A percentile compares a stretch with the other conserved stretches of the same genome.
Evolutionary conservation across 2,329 filamentous ascomycete species (phyloP).

Genomic region (Neofusicoccum cordaticola): DNA sequence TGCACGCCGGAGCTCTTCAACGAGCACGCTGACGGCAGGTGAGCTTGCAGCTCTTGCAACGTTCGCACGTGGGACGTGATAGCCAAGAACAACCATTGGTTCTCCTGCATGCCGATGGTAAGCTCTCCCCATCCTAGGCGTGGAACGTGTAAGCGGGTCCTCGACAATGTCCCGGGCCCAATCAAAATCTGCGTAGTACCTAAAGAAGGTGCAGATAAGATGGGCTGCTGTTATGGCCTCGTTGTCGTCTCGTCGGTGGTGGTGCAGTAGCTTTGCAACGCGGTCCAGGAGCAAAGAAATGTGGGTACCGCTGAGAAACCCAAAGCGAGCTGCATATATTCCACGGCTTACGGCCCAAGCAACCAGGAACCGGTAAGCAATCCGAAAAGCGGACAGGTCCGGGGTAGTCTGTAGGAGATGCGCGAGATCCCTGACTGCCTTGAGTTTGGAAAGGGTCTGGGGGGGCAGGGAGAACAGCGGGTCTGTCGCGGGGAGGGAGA

Average conservation of each 20-base stretch:
- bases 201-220: constrained; percentile 60
- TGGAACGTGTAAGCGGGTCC: constrained; percentile 56
- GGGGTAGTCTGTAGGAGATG: constrained; percentile 61
- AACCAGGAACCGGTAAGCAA: constrained; percentile 60
- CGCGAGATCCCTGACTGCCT: constrained; percentile 60
- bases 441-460: constrained; percentile 59
- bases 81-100: constrained; percentile 62
- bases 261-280: constrained; percentile 55
- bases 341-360: constrained; percentile 62
- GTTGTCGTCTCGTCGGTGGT: constrained; percentile 24
- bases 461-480: constrained; percentile 56
- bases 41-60: constrained; percentile 54
- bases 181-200: constrained; percentile 60
- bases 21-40: constrained; percentile 52
- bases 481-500: constrained; percentile 49
- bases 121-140: constrained; percentile 25
- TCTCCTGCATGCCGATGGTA: constrained; percentile 59
- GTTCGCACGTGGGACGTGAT: constrained; percentile 61
- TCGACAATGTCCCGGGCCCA: constrained; percentile 56
- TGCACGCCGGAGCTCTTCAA: constrained; percentile 52
- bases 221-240: constrained; percentile 45
- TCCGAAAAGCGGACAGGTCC: constrained; percentile 56
- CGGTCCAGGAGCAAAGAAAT: constrained; percentile 61
- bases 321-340: constrained; percentile 64
- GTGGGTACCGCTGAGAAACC: constrained; percentile 64